phyloP scores from a whole-genome alignment of 163 green algal species.

The Chloromonas sp. region DNA sequence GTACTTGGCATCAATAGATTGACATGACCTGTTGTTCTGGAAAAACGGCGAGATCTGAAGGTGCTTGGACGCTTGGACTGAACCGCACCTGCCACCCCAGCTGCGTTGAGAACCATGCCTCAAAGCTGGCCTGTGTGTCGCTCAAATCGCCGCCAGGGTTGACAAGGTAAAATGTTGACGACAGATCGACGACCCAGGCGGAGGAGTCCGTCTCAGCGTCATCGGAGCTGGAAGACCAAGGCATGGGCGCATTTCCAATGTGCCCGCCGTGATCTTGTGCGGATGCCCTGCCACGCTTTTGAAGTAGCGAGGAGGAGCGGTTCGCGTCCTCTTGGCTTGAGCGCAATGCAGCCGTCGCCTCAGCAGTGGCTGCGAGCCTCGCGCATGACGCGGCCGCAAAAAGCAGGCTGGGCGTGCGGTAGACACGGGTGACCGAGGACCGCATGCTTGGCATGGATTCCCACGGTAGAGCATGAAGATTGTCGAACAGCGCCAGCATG shows the following conservation, averaged over 20 bases:
- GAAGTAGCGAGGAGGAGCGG: background rate
- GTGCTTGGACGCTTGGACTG: no score
- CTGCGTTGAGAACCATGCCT: conserved; percentile 61
- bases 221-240: no score
- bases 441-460: conserved; percentile 56
- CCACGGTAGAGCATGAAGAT: conserved; percentile 72
- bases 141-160: conserved; percentile 83
- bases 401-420: conserved; percentile 52
- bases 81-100: conserved; percentile 60
- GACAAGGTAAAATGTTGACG: conserved; percentile 68
- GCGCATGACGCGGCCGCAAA: background rate
- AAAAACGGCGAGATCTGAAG: no score
- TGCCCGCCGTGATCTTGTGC: background rate
- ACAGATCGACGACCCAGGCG: conserved; percentile 15
- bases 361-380: background rate
- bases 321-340: background rate
- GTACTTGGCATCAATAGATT: no score
- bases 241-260: background rate
- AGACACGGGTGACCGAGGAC: conserved; percentile 31
- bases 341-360: background rate
- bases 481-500: conserved; percentile 56
- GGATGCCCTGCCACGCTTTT: background rate
- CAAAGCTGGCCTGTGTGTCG: conserved; percentile 73
- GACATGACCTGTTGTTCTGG: no score
- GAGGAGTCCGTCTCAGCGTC: no score